Evolutionary conservation across 1,284 basidiomycete genomes (phyloP), one percentile per base, ranked within the genome.

Genomic region (Ceratobasidium sp.): DNA sequence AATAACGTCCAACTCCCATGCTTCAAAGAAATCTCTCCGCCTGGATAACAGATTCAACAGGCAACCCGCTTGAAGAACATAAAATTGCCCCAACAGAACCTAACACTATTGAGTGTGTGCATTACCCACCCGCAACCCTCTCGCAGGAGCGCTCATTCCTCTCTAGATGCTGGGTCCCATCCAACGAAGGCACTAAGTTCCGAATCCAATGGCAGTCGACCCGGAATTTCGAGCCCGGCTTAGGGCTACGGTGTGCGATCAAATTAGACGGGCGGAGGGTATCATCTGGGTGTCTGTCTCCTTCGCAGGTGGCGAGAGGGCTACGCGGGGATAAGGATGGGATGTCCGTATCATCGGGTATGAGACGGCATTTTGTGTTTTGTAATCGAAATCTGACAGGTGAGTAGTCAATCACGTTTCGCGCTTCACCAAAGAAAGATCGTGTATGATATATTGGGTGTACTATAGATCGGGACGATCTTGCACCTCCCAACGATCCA

Each of bases 1-100:
- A 1, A 31, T 31, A 56, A 69, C 65, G 11, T 41, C 36, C 11
- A 41, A 11, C 36, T 7, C 54, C 50, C 2, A 69, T 69, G 53
- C 9, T 69, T n/a, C 33, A 56, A n/a, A 29, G 44, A 36, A 50
- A 69, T 29, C 11, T 69, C 2, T 69, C 53, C 9, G 53, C 41
- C 19, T 69, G 51, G 65, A 69, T 69, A 27, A 69, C 65, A 29
- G 51, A 69, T n/a, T 44, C 65, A n/a, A 29, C 41, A 56, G 65
- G 65, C n/a, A 44, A 54, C 31, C 65, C 33, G 27, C 31, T 56
- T 11, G 65, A 45, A 4, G 65, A 56, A 29, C 56, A 44, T 22
- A 33, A 69, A 45, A 27, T 9, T 22, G 6, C 5, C 11, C n/a
- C 33, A 9, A 24, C 19, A 17, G 31, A 36, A 7, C 29, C 54